phyloP scores from a whole-genome alignment of 805 yeast genomes.

The Cyberlindnera samutprakarnensis region DNA sequence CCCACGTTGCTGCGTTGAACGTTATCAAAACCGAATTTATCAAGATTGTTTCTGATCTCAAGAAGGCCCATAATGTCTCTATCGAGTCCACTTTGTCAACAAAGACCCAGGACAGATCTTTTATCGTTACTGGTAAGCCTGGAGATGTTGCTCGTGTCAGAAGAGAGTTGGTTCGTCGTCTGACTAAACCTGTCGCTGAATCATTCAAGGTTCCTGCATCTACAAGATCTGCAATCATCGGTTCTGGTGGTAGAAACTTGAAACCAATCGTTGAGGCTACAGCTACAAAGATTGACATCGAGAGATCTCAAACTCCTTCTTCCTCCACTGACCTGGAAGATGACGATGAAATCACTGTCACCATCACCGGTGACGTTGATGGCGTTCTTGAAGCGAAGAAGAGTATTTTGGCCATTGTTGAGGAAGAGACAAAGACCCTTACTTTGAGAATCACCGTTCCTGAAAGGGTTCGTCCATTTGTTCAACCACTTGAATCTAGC shows the following conservation, averaged over 20 bases:
- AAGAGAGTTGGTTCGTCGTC: constrained; percentile 63
- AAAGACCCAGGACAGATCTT: constrained; percentile 70
- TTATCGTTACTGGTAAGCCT: constrained; percentile 70
- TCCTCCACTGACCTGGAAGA: constrained; percentile 55
- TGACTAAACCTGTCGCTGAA: constrained; percentile 65
- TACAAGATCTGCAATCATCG: constrained; percentile 74
- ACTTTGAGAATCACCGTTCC: constrained; percentile 41
- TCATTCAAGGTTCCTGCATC: constrained; percentile 66
- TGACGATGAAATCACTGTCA: constrained; percentile 49
- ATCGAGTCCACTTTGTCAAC: constrained; percentile 80
- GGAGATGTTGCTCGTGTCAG: constrained; percentile 62
- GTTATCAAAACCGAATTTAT: constrained; percentile 59
- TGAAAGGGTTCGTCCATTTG: constrained; percentile 24
- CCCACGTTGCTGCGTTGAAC: constrained; percentile 57
- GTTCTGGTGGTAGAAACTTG: constrained; percentile 76
- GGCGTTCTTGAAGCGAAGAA: constrained; percentile 70
- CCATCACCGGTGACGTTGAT: constrained; percentile 77
- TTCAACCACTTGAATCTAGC: constrained; percentile 25
- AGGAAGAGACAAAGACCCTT: constrained; percentile 60
- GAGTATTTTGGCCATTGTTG: constrained; percentile 64
- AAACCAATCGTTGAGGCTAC: constrained; percentile 69
- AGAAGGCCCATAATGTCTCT: constrained; percentile 51
- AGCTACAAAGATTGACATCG: constrained; percentile 66
- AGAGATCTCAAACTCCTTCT: constrained; percentile 32
- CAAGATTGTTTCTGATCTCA: constrained; percentile 56